phyloP scores from a whole-genome alignment of 2,329 filamentous ascomycete genomes.

The Zasmidium citrigriseum region DNA sequence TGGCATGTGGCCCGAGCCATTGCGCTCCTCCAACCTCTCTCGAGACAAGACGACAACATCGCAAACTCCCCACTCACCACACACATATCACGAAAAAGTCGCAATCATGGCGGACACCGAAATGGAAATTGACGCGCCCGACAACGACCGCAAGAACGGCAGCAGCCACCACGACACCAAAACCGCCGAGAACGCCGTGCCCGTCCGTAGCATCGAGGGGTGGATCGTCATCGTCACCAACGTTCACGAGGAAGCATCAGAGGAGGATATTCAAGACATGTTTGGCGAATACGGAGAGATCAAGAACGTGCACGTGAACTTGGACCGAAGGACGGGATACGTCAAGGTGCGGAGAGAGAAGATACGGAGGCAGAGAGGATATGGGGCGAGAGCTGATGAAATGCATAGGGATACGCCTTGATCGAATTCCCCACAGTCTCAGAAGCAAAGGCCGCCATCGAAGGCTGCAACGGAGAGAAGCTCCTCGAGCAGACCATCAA shows the following conservation, averaged over 20 bases:
- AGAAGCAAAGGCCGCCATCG: constrained; percentile 79
- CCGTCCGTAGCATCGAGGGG: constrained; percentile 83
- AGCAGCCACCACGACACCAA: constrained; percentile 59
- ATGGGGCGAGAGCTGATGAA: background rate
- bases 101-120: constrained; percentile 41
- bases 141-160: constrained; percentile 16
- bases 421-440: constrained; percentile 80
- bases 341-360: constrained; percentile 64
- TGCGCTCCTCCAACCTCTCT: background rate
- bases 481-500: constrained; percentile 77
- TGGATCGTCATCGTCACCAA: constrained; percentile 89
- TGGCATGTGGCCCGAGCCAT: background rate
- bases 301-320: constrained; percentile 81
- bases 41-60: background rate
- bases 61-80: background rate
- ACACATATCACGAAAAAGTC: background rate
- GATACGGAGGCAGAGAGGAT: background rate
- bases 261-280: constrained; percentile 78
- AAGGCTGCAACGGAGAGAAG: constrained; percentile 74
- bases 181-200: constrained; percentile 72
- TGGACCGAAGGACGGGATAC: constrained; percentile 80
- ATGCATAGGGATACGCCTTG: constrained; percentile 71
- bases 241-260: constrained; percentile 82
- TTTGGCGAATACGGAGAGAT: constrained; percentile 86
- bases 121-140: constrained; percentile 59